A percentile compares a stretch with the other conserved stretches of the same genome.
Evolutionary conservation across 2,329 filamentous ascomycete genomes (phyloP).

Genomic region (Fusarium ramigenum): DNA sequence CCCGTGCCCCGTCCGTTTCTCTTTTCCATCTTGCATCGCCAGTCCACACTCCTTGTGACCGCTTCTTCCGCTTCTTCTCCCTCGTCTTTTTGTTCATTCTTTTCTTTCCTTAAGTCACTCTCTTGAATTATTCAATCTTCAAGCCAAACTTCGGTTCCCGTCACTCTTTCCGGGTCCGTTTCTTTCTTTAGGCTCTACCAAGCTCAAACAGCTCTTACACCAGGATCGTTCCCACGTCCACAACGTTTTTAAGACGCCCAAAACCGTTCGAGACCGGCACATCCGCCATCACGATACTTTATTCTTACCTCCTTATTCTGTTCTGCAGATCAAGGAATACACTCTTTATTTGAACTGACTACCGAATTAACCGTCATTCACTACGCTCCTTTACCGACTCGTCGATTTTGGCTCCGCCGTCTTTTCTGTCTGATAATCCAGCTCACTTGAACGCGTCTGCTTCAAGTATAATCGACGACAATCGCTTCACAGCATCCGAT

Average conservation of each 20-base stretch:
- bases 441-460: slow-evolving; percentile 25
- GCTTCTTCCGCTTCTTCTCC: slow-evolving; percentile 52
- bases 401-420: slow-evolving; percentile 20
- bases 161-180: slow-evolving; percentile 63
- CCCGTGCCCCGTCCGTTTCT: slow-evolving; percentile 48
- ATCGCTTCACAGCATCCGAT: slow-evolving; percentile 16
- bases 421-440: slow-evolving; percentile 19
- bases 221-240: slow-evolving; percentile 30
- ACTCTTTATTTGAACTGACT: slow-evolving; percentile 41
- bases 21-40: slow-evolving; percentile 48
- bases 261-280: slow-evolving; percentile 35
- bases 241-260: slow-evolving; percentile 31
- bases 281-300: slow-evolving; percentile 33
- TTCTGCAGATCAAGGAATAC: slow-evolving; percentile 45
- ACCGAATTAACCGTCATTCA: slow-evolving; percentile 34
- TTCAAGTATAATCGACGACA: slow-evolving; percentile 34
- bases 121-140: slow-evolving; percentile 51
- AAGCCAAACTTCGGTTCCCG: slow-evolving; percentile 54
- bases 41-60: slow-evolving; percentile 50
- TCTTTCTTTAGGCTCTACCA: slow-evolving; percentile 51
- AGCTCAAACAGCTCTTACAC: slow-evolving; percentile 42
- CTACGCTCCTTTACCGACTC: slow-evolving; percentile 32
- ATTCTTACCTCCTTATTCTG: slow-evolving; percentile 30
- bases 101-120: slow-evolving; percentile 63
- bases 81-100: slow-evolving; percentile 52